A percentile compares a stretch with the other conserved stretches of the same genome.
Evolutionary conservation across 257 asterid genomes (phyloP).

Genomic region (Leonotis leonurus): DNA sequence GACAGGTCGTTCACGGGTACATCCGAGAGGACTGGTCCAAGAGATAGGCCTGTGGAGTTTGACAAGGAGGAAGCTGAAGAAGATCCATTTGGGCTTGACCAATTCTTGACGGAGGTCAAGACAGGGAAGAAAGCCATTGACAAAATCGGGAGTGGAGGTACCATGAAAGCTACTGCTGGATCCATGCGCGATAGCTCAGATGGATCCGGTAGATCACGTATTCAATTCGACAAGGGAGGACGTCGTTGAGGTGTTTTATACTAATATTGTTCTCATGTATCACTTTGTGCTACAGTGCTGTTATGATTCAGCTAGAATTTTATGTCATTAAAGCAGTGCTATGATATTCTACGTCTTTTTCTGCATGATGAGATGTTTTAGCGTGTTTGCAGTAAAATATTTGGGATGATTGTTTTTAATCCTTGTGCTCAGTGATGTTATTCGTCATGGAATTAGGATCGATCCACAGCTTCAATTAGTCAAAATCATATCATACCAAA

Average conservation of each 20-base stretch:
- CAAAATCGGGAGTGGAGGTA: conserved; percentile 60
- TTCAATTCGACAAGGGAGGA: conserved; percentile 32
- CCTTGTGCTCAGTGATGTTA: background rate
- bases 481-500: too few species aligned
- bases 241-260: conserved; percentile 44
- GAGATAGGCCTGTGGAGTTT: conserved; percentile 80
- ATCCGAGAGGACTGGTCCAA: conserved; percentile 53
- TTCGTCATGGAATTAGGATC: background rate
- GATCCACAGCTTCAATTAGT: too few species aligned
- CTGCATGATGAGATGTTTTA: background rate
- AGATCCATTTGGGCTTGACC: conserved; percentile 90
- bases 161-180: conserved; percentile 49
- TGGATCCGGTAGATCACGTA: conserved; percentile 36
- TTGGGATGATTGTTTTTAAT: background rate
- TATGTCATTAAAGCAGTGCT: background rate
- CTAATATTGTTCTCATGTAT: too few species aligned
- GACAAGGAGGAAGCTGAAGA: conserved; percentile 60
- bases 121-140: conserved; percentile 82
- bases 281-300: background rate
- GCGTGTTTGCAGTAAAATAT: background rate
- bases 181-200: conserved; percentile 46
- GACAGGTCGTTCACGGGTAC: conserved; percentile 71
- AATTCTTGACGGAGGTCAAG: conserved; percentile 82
- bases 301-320: background rate
- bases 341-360: background rate